phyloP scores from a whole-genome alignment of 148 eudicot species.

The Camellia sinensis region DNA sequence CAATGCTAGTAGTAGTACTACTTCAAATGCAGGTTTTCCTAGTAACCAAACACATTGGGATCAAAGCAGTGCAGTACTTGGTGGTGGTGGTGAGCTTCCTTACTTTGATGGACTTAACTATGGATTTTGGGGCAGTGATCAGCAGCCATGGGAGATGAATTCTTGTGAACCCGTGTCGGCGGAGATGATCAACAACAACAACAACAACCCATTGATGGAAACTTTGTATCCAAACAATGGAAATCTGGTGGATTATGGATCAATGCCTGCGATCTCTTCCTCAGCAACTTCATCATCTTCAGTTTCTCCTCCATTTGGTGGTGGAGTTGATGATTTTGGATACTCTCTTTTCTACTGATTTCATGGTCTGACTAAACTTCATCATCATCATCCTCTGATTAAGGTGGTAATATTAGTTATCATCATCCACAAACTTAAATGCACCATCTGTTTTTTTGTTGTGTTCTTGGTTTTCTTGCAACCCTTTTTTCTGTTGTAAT shows the following conservation, averaged over 20 bases:
- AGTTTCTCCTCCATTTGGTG: conserved; percentile 25
- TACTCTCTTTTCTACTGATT: conserved; percentile 40
- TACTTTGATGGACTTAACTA: conserved; percentile 18
- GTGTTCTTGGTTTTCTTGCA: conserved; percentile 1
- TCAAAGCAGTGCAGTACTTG: neutral
- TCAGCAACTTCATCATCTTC: conserved; percentile 18
- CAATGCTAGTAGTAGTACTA: neutral
- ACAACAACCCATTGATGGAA: conserved; percentile 19
- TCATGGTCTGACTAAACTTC: neutral
- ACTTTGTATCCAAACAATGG: conserved; percentile 10
- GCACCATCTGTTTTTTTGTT: conserved; percentile 2
- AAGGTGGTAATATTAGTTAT: neutral
- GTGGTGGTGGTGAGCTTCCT: neutral
- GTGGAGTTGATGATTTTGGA: conserved; percentile 40
- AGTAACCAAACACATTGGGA: conserved; percentile 16
- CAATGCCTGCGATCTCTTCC: conserved; percentile 15
- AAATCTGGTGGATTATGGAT: conserved; percentile 16
- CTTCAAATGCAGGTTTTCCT: conserved; percentile 18
- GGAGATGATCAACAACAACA: no score
- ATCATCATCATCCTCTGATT: neutral
- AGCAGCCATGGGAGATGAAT: conserved; percentile 36
- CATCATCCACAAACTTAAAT: neutral
- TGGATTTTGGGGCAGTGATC: conserved; percentile 30
- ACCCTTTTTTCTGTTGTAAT: conserved; percentile 6
- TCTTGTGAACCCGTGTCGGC: conserved; percentile 21